A percentile compares a stretch with the other conserved stretches of the same genome.
These are phyloP conservation scores for Begonia peltatifolia DNA, from an alignment of 306 rosid genomes.

Conservation along the genomic window DNA sequence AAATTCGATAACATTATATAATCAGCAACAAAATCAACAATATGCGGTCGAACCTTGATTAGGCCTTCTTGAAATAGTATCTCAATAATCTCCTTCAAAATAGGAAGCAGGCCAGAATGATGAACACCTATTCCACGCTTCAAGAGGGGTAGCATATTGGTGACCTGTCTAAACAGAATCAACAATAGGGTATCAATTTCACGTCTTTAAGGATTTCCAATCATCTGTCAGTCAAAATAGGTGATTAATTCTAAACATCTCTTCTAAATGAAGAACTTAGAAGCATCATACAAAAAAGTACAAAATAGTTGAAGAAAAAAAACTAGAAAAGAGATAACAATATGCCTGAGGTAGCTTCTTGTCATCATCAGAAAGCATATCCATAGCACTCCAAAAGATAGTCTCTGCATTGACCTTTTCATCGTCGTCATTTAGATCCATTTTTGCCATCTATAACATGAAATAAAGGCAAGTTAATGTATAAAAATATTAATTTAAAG, in stretches of 20 bases:
- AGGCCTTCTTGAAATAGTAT: conserved; percentile 91
- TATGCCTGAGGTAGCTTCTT: conserved; percentile 95
- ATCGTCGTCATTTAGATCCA: conserved; percentile 79
- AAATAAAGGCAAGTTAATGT: not conserved
- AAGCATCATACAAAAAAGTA: too few relatives aligned
- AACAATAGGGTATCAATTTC: conserved; percentile 5
- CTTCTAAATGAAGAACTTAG: too few relatives aligned
- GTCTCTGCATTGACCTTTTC: conserved; percentile 69
- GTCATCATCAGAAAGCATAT: conserved; percentile 91
- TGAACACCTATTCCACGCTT: conserved; percentile 98
- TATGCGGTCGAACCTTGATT: conserved; percentile 52
- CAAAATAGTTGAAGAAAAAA: conserved; percentile 1
- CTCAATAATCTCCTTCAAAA: conserved; percentile 92
- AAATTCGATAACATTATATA: too few relatives aligned
- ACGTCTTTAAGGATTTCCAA: not conserved
- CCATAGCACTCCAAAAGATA: conserved; percentile 96
- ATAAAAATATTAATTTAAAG: too few relatives aligned
- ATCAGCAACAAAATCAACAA: too few relatives aligned
- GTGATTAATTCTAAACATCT: too few relatives aligned
- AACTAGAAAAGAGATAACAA: conserved; percentile 12
- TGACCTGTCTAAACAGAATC: conserved; percentile 36
- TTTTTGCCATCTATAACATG: conserved; percentile 66
- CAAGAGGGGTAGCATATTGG: conserved; percentile 80
- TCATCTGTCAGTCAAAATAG: not conserved
- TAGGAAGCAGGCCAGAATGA: conserved; percentile 98